Conservation (phyloP, 2,329 filamentous ascomycete genomes). For the Cadophora luteo-olivacea region DNA sequence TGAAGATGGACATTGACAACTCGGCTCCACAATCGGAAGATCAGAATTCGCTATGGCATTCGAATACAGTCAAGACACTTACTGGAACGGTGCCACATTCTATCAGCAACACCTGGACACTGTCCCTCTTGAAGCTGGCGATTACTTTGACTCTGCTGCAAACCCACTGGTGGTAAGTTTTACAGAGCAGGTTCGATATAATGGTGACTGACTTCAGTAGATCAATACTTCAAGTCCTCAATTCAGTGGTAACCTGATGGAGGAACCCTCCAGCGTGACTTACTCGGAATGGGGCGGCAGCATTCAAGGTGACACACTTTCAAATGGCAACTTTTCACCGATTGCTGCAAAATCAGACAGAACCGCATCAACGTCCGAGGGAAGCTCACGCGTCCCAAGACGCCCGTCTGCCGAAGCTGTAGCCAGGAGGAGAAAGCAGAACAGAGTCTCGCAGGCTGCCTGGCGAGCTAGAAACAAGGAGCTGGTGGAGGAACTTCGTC, state of each 20-base stretch:
- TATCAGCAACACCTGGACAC: conserved; percentile 17
- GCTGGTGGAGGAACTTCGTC: conserved; percentile 25
- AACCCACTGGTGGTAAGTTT: background rate
- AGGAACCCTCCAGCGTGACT: background rate
- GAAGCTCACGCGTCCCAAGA: conserved; percentile 14
- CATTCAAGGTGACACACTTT: background rate
- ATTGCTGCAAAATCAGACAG: background rate
- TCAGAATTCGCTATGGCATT: conserved; percentile 14
- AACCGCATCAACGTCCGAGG: background rate
- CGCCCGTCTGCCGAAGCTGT: conserved; percentile 25
- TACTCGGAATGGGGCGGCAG: conserved; percentile 21
- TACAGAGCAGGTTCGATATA: background rate
- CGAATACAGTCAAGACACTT: conserved; percentile 20
- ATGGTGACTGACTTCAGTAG: conserved; percentile 4
- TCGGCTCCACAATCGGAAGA: background rate
- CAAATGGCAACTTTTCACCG: conserved; percentile 11
- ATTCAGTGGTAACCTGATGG: background rate
- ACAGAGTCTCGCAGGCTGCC: conserved; percentile 23
- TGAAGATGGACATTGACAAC: background rate
- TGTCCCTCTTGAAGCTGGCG: conserved; percentile 3
- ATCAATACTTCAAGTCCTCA: conserved; percentile 13
- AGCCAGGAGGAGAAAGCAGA: conserved; percentile 24
- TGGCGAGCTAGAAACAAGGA: conserved; percentile 27
- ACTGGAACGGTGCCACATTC: conserved; percentile 19
- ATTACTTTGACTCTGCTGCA: conserved; percentile 6